Evolutionary conservation across 2,329 filamentous ascomycete species (phyloP), one percentile per base, ranked within the genome.

Genomic region (Ceratocystis lukuohia): DNA sequence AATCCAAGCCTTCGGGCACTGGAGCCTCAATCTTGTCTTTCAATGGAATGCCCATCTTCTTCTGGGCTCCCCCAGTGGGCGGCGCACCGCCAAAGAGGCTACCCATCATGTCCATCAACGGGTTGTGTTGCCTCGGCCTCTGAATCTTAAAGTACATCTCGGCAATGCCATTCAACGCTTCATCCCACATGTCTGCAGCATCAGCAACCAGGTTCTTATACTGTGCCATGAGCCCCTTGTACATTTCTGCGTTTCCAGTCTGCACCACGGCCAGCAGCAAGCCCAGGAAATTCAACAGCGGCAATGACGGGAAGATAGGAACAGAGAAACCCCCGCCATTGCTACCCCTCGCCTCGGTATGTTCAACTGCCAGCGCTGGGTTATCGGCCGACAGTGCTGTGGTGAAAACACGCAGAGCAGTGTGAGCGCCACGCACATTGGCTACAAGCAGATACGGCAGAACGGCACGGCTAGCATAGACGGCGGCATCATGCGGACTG

Each of bases 91-190:
- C 92, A 72, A 99, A 89, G 80, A 99, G 84, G 69, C 86, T 92
- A 61, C 91, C 92, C 89, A 99, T 95, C 92, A 99, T 97, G 74
- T 99, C 94, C 76, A 97, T 85, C 75, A 99, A 79, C 2, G 92
- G 92, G 75, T 97, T 97, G 70, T 87, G 88, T 78, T 96, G 91
- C 72, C 88, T 83, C 61, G 92, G 93, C 73, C 91, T 87, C 78
- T 86, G 84, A 74, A 99, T 95, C 45, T 86, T 86, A 77, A 99
- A 99, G 79, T 97, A 99, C 84, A 96, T 92, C 78, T 99, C 93
- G 62, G 88, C 93, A 71, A 99, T 87, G 75, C 90, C 86, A 71
- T 91, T 88, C 68, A 99, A 78, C 28, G 90, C 82, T 73, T 91
- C 91, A 44, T 86, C 84, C 93, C 93, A 97, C 17, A 56, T 46